Conservation (phyloP, 2,329 filamentous ascomycete species). For the Thermoascus crustaceus region DNA sequence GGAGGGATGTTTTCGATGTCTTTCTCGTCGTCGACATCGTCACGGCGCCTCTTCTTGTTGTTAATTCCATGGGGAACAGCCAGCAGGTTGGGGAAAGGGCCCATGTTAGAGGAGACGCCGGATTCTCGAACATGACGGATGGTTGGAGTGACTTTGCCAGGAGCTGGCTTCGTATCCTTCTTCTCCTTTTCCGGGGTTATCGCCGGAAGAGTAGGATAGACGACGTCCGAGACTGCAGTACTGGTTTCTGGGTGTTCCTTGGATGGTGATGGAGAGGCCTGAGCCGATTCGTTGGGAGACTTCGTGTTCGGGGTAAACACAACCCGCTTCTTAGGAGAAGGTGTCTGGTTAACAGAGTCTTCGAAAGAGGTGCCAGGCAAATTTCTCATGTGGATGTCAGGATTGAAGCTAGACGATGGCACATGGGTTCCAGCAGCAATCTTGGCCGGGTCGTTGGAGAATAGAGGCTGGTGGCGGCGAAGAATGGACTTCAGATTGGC, state of each 20-base stretch:
- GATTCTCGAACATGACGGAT: slow-evolving; percentile 36
- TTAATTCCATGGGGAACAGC: slow-evolving; percentile 32
- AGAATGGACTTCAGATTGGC: slow-evolving; percentile 55
- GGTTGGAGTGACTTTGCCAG: slow-evolving; percentile 20
- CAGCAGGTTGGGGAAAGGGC: slow-evolving; percentile 21
- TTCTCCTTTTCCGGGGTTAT: slow-evolving; percentile 28
- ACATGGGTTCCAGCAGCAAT: slow-evolving; percentile 53
- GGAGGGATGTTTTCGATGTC: slow-evolving; percentile 14
- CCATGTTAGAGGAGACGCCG: slow-evolving; percentile 12
- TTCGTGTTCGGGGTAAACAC: slow-evolving; percentile 70
- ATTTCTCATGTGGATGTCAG: slow-evolving; percentile 43
- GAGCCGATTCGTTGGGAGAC: slow-evolving; percentile 27
- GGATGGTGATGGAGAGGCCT: slow-evolving; percentile 35
- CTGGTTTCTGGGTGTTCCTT: slow-evolving; percentile 24
- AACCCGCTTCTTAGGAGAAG: slow-evolving; percentile 68
- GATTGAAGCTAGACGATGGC: slow-evolving; percentile 31
- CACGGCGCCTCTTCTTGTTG: slow-evolving; percentile 25
- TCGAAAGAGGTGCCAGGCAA: slow-evolving; percentile 19
- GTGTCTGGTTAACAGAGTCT: slow-evolving; percentile 49
- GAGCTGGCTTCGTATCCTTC: slow-evolving; percentile 7
- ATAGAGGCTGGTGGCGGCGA: slow-evolving; percentile 51
- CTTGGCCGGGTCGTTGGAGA: slow-evolving; percentile 51
- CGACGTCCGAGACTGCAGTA: slow-evolving; percentile 19
- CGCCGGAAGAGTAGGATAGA: slow-evolving; percentile 30
- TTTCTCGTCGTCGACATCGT: slow-evolving; percentile 12